These are phyloP conservation scores for Globisporangium yorkense DNA, from an alignment of 352 stramenopile species.

Conservation along the genomic window DNA sequence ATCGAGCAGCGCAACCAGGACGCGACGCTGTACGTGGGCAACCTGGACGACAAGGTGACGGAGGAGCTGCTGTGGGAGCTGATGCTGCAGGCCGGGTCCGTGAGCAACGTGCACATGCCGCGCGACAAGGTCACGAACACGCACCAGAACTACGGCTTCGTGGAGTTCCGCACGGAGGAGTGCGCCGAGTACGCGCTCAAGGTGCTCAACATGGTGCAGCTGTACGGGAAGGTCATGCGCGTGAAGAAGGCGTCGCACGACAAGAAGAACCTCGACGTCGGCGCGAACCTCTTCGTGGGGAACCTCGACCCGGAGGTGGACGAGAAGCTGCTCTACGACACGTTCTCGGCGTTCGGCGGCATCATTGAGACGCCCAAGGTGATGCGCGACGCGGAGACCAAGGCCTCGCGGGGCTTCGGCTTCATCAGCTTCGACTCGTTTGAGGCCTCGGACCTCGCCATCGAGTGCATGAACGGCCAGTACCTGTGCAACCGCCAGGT, in stretches of 20 bases:
- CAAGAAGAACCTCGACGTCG: constrained; percentile 96
- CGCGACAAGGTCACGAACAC: constrained; percentile 96
- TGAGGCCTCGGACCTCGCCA: constrained; percentile 95
- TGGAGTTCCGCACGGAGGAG: constrained; percentile 97
- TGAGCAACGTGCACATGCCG: constrained; percentile 98
- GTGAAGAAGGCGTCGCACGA: constrained; percentile 96
- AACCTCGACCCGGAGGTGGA: constrained; percentile 96
- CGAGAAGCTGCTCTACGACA: constrained; percentile 99
- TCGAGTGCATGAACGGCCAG: constrained; percentile 99
- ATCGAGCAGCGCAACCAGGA: constrained; percentile 92
- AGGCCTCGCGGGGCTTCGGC: constrained; percentile 92
- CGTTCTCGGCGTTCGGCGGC: constrained; percentile 97
- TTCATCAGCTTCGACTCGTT: constrained; percentile 98
- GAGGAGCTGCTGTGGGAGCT: constrained; percentile 98
- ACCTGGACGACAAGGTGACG: constrained; percentile 93
- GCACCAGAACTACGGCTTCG: constrained; percentile 98
- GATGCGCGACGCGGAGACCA: constrained; percentile 91
- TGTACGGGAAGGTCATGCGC: constrained; percentile 94
- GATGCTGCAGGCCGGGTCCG: constrained; percentile 91
- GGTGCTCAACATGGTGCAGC: constrained; percentile 98
- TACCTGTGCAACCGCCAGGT: constrained; percentile 98
- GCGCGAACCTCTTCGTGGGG: constrained; percentile 98
- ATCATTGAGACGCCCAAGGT: constrained; percentile 96
- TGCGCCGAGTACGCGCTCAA: constrained; percentile 98
- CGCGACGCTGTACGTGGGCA: constrained; percentile 98